A percentile compares a stretch with the other conserved stretches of the same genome.
Evolutionary conservation across 1,139 yeast species (phyloP).

Genomic region (Candida glucosophila): DNA sequence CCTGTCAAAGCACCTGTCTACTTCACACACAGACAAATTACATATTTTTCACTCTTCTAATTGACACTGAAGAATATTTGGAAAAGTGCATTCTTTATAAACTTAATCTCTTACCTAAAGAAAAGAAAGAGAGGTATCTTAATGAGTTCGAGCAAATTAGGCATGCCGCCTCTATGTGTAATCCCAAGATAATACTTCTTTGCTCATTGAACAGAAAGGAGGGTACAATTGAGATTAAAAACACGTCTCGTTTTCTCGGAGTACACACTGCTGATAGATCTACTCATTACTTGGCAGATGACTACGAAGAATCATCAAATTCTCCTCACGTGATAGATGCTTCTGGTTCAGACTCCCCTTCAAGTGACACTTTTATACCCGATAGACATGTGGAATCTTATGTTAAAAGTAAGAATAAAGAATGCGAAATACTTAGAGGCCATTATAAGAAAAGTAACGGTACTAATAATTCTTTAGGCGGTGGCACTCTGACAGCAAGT

Average conservation of each 20-base stretch:
- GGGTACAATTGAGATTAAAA: conserved; percentile 18
- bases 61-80: conserved; percentile 19
- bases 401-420: too few relatives aligned
- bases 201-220: conserved; percentile 26
- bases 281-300: too few relatives aligned
- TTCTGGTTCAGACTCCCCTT: too few relatives aligned
- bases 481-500: conserved; percentile 6
- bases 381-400: too few relatives aligned
- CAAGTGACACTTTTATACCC: too few relatives aligned
- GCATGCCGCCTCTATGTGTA: conserved; percentile 1
- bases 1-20: conserved; percentile 21
- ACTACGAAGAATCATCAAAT: too few relatives aligned
- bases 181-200: conserved; percentile 12
- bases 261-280: too few relatives aligned
- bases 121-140: conserved; percentile 3
- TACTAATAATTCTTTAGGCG: conserved; percentile 5
- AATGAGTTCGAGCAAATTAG: conserved; percentile 2
- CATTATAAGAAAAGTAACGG: conserved; percentile 2
- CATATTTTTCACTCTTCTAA: conserved; percentile 21
- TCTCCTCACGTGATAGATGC: too few relatives aligned
- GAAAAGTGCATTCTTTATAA: conserved; percentile 8
- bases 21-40: conserved; percentile 30
- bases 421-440: conserved; percentile 5
- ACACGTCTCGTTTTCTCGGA: too few relatives aligned
- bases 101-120: conserved; percentile 3